phyloP scores from a whole-genome alignment of 2,329 filamentous ascomycete species.

The Arthroderma sp. region DNA sequence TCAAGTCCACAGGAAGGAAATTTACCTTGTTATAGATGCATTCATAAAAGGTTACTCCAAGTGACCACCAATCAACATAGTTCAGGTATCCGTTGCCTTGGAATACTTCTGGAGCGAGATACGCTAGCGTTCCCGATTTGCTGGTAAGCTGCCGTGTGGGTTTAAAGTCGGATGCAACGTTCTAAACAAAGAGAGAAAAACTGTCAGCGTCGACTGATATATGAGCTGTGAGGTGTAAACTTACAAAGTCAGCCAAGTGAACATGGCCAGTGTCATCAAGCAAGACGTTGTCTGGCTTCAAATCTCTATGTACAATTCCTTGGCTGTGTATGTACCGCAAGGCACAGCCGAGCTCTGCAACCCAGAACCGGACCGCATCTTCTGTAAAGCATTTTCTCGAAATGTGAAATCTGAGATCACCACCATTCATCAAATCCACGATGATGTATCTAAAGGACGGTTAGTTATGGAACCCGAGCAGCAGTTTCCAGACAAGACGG shows the following conservation, averaged over 20 bases:
- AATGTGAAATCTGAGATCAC: conserved; percentile 93
- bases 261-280: conserved; percentile 85
- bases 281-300: conserved; percentile 85
- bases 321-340: conserved; percentile 74
- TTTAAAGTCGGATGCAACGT: conserved; percentile 87
- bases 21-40: conserved; percentile 96
- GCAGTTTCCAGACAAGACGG: neutral
- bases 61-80: conserved; percentile 96
- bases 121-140: conserved; percentile 92
- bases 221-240: conserved; percentile 22
- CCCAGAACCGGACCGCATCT: conserved; percentile 94
- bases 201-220: conserved; percentile 2
- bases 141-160: conserved; percentile 74
- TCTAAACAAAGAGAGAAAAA: conserved; percentile 39
- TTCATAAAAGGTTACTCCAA: conserved; percentile 97
- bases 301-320: conserved; percentile 78
- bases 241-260: conserved; percentile 91
- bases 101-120: conserved; percentile 92
- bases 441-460: conserved; percentile 59
- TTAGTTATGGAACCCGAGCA: conserved; percentile 12
- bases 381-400: conserved; percentile 96
- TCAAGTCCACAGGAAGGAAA: neutral
- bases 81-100: conserved; percentile 75
- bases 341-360: conserved; percentile 84
- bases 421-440: conserved; percentile 95